Percentiles rank a stretch among this genome's conserved stretches.
These are phyloP conservation scores for Dionaea muscipula DNA, from an alignment of 179 eudicot genomes.

Conservation along the genomic window DNA sequence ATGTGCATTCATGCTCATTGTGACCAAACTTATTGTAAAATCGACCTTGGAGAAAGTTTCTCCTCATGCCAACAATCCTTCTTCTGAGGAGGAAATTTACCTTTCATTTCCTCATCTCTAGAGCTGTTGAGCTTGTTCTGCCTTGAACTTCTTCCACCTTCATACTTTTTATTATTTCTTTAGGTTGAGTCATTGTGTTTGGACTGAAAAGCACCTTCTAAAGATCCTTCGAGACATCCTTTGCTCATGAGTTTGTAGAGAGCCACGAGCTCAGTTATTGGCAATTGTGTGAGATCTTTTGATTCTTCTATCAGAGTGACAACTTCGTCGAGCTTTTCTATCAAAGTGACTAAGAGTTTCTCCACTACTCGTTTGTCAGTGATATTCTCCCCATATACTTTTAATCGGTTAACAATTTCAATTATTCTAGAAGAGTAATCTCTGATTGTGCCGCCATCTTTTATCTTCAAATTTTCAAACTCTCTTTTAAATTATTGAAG, in stretches of 20 bases:
- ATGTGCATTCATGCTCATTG: background rate
- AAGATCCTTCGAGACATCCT: background rate
- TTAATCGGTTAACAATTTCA: conserved; percentile 11
- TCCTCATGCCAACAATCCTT: conserved; percentile 9
- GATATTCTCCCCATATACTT: conserved; percentile 10
- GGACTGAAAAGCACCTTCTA: background rate
- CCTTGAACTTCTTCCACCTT: background rate
- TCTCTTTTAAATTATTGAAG: conserved; percentile 3
- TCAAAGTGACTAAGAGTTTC: conserved; percentile 7
- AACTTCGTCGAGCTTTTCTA: conserved; percentile 1
- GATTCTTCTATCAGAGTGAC: conserved; percentile 7
- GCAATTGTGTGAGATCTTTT: background rate
- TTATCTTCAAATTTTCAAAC: conserved; percentile 15
- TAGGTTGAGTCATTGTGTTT: background rate
- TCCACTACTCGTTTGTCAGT: conserved; percentile 3
- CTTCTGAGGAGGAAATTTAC: conserved; percentile 6
- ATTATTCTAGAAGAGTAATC: conserved; percentile 6
- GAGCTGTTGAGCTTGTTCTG: background rate
- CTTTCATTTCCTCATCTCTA: conserved; percentile 1
- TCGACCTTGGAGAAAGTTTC: background rate
- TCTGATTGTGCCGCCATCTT: conserved; percentile 1
- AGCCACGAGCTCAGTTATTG: background rate
- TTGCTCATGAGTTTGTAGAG: conserved; percentile 5
- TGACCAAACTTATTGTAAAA: conserved; percentile 1
- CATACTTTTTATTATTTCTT: background rate